phyloP scores from a whole-genome alignment of 2,329 filamentous ascomycete genomes.

The Hymenoscyphus occultus region DNA sequence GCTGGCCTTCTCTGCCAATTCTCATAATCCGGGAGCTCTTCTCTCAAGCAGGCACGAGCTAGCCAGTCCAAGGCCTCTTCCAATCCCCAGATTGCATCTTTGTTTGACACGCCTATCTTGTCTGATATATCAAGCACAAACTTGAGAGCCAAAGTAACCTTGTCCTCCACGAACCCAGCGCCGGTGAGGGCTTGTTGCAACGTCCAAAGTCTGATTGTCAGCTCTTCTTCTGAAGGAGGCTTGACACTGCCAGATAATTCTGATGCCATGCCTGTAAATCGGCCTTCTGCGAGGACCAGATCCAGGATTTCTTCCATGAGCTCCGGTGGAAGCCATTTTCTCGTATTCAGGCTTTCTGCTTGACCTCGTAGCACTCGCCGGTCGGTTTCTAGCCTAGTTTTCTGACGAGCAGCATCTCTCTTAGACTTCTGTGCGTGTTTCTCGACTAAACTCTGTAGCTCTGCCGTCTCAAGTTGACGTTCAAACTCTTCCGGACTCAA shows the following conservation, averaged over 20 bases:
- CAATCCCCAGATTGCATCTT: conserved; percentile 76
- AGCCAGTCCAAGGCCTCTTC: conserved; percentile 90
- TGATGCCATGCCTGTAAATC: conserved; percentile 44
- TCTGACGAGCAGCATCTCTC: conserved; percentile 75
- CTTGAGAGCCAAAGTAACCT: conserved; percentile 61
- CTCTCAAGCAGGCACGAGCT: conserved; percentile 67
- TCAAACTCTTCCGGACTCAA: conserved; percentile 87
- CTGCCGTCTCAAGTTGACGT: conserved; percentile 82
- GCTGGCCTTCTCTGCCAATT: conserved; percentile 38
- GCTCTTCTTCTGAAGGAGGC: conserved; percentile 69
- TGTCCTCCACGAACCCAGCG: conserved; percentile 64
- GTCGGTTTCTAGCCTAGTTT: conserved; percentile 78
- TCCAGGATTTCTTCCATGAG: conserved; percentile 75
- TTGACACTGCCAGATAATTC: conserved; percentile 41
- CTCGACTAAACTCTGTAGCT: conserved; percentile 83
- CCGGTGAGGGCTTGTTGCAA: conserved; percentile 69
- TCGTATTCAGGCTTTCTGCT: conserved; percentile 67
- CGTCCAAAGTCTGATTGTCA: conserved; percentile 79
- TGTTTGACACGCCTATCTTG: conserved; percentile 53
- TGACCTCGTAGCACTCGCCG: conserved; percentile 76
- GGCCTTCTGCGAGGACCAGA: conserved; percentile 64
- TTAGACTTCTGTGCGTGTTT: conserved; percentile 76
- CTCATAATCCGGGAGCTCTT: conserved; percentile 72
- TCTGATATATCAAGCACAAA: conserved; percentile 66
- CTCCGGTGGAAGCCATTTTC: conserved; percentile 78